Percentiles rank a stretch among this genome's conserved stretches.
Evolutionary conservation across 441 rosid species (phyloP).

Genomic region (Jatropha multifida): DNA sequence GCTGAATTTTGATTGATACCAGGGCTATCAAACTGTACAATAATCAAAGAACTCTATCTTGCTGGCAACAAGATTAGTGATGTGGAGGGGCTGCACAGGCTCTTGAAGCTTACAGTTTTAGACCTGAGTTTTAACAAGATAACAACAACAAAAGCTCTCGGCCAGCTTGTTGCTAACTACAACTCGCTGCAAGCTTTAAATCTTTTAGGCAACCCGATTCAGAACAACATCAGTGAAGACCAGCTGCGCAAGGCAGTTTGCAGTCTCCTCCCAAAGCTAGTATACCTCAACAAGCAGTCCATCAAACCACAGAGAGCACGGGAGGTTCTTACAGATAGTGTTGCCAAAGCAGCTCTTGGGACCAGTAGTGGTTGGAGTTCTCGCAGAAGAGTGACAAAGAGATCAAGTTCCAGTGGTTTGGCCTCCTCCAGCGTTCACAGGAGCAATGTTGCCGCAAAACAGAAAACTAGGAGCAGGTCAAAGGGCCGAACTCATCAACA

Average conservation of each 20-base stretch:
- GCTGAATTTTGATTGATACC: slow-evolving; percentile 17
- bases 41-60: slow-evolving; percentile 84
- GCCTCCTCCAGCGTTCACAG: slow-evolving; percentile 38
- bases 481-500: slow-evolving; percentile 42
- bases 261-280: slow-evolving; percentile 72
- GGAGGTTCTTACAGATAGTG: slow-evolving; percentile 63
- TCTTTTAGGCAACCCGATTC: slow-evolving; percentile 83
- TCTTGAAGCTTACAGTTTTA: slow-evolving; percentile 73
- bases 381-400: slow-evolving; percentile 39
- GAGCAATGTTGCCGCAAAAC: slow-evolving; percentile 26
- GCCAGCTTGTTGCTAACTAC: slow-evolving; percentile 93
- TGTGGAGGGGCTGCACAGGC: slow-evolving; percentile 87
- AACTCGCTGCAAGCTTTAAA: slow-evolving; percentile 78
- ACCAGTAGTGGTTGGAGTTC: slow-evolving; percentile 36
- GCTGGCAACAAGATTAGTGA: slow-evolving; percentile 92
- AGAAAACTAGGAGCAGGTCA: slow-evolving; percentile 38
- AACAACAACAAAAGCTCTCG: slow-evolving; percentile 75
- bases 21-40: slow-evolving; percentile 87
- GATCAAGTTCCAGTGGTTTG: slow-evolving; percentile 35
- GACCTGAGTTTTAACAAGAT: slow-evolving; percentile 97
- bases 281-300: slow-evolving; percentile 82
- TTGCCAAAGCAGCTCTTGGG: slow-evolving; percentile 78
- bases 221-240: slow-evolving; percentile 72
- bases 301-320: slow-evolving; percentile 74
- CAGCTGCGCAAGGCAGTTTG: slow-evolving; percentile 80